Conservation (phyloP, 2,329 filamentous ascomycete species). For the Trichoderma koningii region DNA sequence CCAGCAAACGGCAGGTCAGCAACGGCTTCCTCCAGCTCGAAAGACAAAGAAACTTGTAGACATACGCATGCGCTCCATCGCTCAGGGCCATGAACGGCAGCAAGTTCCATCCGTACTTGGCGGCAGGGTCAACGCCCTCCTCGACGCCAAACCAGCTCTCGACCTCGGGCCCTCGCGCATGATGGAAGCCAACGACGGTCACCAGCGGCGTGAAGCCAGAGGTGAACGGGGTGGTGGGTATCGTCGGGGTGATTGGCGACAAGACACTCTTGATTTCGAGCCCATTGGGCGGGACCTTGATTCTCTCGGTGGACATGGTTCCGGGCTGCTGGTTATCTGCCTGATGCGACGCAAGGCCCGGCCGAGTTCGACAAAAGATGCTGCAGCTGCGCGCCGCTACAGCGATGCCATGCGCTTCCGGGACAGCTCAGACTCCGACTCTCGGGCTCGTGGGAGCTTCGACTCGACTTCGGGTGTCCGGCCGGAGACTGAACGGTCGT, state of each 20-base stretch:
- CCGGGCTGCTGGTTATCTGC: conserved; percentile 4
- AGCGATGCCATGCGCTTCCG: conserved; percentile 33
- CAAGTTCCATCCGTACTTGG: conserved; percentile 84
- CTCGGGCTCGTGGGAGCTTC: not conserved
- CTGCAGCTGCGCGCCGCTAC: conserved; percentile 29
- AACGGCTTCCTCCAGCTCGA: not conserved
- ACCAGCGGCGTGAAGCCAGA: conserved; percentile 66
- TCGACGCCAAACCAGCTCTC: conserved; percentile 83
- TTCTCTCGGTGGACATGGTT: conserved; percentile 39
- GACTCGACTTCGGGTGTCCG: not conserved
- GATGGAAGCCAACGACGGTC: conserved; percentile 80
- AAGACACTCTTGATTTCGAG: conserved; percentile 37
- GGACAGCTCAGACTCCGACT: conserved; percentile 14
- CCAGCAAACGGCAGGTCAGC: conserved; percentile 27
- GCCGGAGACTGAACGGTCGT: not conserved
- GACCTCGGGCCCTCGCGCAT: conserved; percentile 86
- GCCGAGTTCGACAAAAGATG: conserved; percentile 5
- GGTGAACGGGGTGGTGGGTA: conserved; percentile 38
- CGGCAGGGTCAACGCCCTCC: conserved; percentile 75
- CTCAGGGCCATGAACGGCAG: conserved; percentile 96
- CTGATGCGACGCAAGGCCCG: conserved; percentile 18
- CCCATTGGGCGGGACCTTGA: conserved; percentile 31
- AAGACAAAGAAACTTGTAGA: conserved; percentile 28
- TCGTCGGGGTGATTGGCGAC: conserved; percentile 39
- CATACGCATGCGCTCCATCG: conserved; percentile 91